Base-by-base conservation (phyloP, 306 rosid genomes). In the Lathyrus aphaca region DNA sequence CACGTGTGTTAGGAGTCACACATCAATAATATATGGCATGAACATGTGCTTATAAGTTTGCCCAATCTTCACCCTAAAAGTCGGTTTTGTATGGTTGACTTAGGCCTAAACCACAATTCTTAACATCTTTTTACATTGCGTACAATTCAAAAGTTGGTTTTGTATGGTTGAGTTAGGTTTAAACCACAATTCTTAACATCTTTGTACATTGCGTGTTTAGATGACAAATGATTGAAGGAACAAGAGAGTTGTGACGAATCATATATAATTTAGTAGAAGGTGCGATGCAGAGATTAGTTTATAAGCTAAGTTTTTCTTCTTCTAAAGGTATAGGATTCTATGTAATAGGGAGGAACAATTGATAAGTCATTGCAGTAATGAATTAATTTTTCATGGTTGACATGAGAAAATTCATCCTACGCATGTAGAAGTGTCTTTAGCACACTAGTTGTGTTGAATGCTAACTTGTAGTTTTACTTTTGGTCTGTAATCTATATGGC, bases 391-490 rank as follows among this genome's bases (percentile, higher is more conserved):
- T 23, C 29, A 5, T 12, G 56, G 64, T 65, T 55, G 55, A 23
- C 13, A 64, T 43, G 43, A 13, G 44, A 55, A 17, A 13, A 6
- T 53, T 44, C 5, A 23, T 21, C 23, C 23, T 21, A 21, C 23
- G 23, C 23, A 21, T 60, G 50, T 44, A 32, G 21, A 39, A 38
- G 18, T 50, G 45, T 53, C 17, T 40, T 51, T 17, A 10, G 8
- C 27, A 51, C 38, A 5, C 1, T 1, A 16, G 1, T 27, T 23
- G 23, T 42, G 60, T 40, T 51, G 42, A 30, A 10, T 19, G 45
- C 56, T 66, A 66, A 42, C 54, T 40, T 38, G 17, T 48, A 25
- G 55, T 48, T 48, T 48, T 48, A 48, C 2, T 15, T 69, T 25
- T 69, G 68, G 38, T 12, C 9, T 11, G 43, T 42, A 59, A 40